Evolutionary conservation across 495 filamentous ascomycete genomes (phyloP), one percentile per base, ranked within the genome.

Genomic region (Lasiosphaeria ovina): DNA sequence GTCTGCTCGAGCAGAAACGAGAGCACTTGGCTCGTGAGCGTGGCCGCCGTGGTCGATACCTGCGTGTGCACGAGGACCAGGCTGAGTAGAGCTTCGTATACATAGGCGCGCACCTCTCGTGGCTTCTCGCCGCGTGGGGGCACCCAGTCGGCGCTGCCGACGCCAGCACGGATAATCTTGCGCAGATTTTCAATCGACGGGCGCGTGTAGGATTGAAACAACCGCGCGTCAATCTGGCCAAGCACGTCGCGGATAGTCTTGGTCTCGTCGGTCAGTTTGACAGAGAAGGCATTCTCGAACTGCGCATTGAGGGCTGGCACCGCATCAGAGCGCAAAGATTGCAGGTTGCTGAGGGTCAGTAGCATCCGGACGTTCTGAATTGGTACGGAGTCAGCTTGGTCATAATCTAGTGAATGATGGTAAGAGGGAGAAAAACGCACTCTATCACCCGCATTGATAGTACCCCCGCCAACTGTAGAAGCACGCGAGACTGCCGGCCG

Each of bases 11-110:
- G 82, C 14, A 97, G 82, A 69, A 90, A 84, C 0, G 88, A 89
- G 16, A 98, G 82, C 8, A 98, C 84, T 54, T 87, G 86, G 40
- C 78, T 69, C 1, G 91, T 88, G 33, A 97, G 79, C 3, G 84
- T 82, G 3, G 85, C 74, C 0, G 86, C 82, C 3, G 91, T 97
- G 4, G 92, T 96, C 38, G 85, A 87, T 16, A 98, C 90, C 72
- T 98, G 93, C 2, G 90, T 89, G 78, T 98, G 94, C 7, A 96
- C 86, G 44, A 93, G 82, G 0, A 98, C 94, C 35, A 98, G 85
- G 5, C 76, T 74, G 45, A 98, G 82, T 33, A 98, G 82, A 3
- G 88, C 83, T 56, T 87, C 86, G 79, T 97, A 97, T 59, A 98
- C 85, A 71, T 98, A 98, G 0, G 92, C 87, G 9, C 83, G 83